These are phyloP conservation scores for Geosiphon pyriformis DNA, from an alignment of 192 early-diverging fungal species.

Conservation along the genomic window DNA sequence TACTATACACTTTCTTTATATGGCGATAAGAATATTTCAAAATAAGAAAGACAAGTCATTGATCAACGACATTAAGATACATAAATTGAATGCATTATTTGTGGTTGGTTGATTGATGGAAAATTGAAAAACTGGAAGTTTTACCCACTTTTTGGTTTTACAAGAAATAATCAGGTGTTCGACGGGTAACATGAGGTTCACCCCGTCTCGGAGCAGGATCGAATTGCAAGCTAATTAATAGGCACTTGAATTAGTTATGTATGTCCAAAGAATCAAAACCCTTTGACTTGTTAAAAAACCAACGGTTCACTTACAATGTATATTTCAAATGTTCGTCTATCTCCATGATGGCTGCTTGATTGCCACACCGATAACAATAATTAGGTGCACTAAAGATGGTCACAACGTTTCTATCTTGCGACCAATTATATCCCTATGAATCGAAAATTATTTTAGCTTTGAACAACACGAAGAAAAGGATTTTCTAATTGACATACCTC, in stretches of 20 bases:
- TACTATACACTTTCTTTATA: no score
- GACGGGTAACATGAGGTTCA: conserved; percentile 96
- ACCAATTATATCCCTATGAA: conserved; percentile 95
- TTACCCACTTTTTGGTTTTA: no score
- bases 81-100: no score
- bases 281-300: conserved; percentile 55
- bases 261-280: conserved; percentile 11
- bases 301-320: conserved; percentile 76
- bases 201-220: conserved; percentile 90
- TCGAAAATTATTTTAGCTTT: no score
- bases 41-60: no score
- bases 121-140: no score
- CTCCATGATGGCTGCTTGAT: conserved; percentile 99
- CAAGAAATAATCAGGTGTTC: conserved; percentile 98
- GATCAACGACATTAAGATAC: no score
- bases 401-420: conserved; percentile 96
- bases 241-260: neutral
- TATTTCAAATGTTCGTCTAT: conserved; percentile 99
- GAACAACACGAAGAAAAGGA: conserved; percentile 2
- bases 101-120: no score
- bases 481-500: conserved; percentile 36
- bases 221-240: conserved; percentile 70
- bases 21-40: no score
- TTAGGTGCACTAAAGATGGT: conserved; percentile 99
- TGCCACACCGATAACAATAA: conserved; percentile 99